Evolutionary conservation across 2,329 filamentous ascomycete species (phyloP).

Genomic region (Teratosphaeria zuluensis): DNA sequence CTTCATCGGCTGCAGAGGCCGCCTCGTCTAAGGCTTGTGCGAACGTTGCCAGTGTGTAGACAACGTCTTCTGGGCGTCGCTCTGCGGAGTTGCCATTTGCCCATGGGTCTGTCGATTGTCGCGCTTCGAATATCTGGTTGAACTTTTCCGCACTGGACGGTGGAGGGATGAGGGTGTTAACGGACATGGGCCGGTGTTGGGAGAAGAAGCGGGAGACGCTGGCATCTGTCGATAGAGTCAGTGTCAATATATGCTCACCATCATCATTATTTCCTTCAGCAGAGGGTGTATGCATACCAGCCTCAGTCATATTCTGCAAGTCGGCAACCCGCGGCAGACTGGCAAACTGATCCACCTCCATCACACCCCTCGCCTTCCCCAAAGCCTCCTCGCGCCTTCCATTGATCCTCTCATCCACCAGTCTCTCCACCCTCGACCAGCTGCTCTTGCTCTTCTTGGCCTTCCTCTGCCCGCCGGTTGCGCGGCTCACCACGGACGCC

Average conservation of each 20-base stretch:
- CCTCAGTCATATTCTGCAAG: slow-evolving; percentile 57
- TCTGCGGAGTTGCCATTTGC: slow-evolving; percentile 38
- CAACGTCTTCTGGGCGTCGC: slow-evolving; percentile 28
- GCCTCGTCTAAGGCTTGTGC: slow-evolving; percentile 30
- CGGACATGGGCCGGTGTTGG: slow-evolving; percentile 84
- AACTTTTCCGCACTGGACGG: slow-evolving; percentile 65
- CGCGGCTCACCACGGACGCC: slow-evolving; percentile 8
- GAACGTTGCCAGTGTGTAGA: slow-evolving; percentile 35
- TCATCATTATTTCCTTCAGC: slow-evolving; percentile 1
- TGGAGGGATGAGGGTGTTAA: slow-evolving; percentile 70
- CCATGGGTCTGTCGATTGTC: slow-evolving; percentile 36
- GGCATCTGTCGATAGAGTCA: slow-evolving; percentile 63
- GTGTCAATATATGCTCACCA: slow-evolving; percentile 1
- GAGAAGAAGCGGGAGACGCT: slow-evolving; percentile 90
- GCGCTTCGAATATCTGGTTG: slow-evolving; percentile 62
- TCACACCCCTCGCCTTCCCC: slow-evolving; percentile 25
- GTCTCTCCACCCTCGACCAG: neutral
- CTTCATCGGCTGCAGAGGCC: slow-evolving; percentile 26
- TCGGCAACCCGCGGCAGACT: slow-evolving; percentile 65
- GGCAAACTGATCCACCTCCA: slow-evolving; percentile 34
- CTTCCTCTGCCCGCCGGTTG: slow-evolving; percentile 8
- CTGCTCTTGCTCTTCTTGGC: slow-evolving; percentile 8
- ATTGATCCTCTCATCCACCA: slow-evolving; percentile 3
- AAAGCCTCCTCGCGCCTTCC: neutral
- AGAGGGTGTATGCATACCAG: slow-evolving; percentile 7